Evolutionary conservation across 768 basidiomycete species (phyloP), one percentile per base, ranked within the genome.

Genomic region (Amanita rimosa): DNA sequence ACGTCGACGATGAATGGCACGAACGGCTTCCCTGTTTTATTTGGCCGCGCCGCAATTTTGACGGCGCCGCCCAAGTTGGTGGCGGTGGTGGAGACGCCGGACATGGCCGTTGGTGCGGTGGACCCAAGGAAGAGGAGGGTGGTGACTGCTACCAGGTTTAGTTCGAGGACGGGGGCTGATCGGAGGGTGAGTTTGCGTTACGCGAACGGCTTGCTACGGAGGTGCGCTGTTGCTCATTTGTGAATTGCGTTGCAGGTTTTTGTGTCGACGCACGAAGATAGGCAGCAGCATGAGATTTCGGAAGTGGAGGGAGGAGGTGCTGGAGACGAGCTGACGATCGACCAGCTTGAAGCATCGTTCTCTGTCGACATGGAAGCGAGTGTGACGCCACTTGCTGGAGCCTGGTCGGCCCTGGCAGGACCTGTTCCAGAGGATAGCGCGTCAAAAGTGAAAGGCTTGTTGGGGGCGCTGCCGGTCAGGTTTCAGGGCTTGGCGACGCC

Each of bases 61-160:
- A 88, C 84, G 9, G 84, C 84, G 13, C 85, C 88, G n/a, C 90
- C 91, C 13, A 81, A 81, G 59, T 66, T 93, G 24, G 75, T 93
- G 14, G 87, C 83, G 3, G 67, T 92, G 26, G 83, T 93, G 14
- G 86, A 86, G 62, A 91, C 87, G 8, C 87, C 89, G 0, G 91
- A 92, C 60, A 82, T 91, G 7, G 89, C 81, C n/a, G 79, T 90
- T 33, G 91, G 91, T 7, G 86, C 90, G 19, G 85, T 92, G 7
- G 91, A 94, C 62, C 79, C 87, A 14, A 70, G 74, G 62, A 89
- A 92, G 72, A 71, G 85, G 55, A 69, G 91, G 42, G 86, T 93
- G 1, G 83, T 90, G 11, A 91, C 88, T 47, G 85, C 87, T 6
- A 95, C 90, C 14, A 69, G 91, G 52, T 94, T 93, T 60, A 91